phyloP scores from a whole-genome alignment of 2,329 filamentous ascomycete genomes.

The Epichloe sp. region DNA sequence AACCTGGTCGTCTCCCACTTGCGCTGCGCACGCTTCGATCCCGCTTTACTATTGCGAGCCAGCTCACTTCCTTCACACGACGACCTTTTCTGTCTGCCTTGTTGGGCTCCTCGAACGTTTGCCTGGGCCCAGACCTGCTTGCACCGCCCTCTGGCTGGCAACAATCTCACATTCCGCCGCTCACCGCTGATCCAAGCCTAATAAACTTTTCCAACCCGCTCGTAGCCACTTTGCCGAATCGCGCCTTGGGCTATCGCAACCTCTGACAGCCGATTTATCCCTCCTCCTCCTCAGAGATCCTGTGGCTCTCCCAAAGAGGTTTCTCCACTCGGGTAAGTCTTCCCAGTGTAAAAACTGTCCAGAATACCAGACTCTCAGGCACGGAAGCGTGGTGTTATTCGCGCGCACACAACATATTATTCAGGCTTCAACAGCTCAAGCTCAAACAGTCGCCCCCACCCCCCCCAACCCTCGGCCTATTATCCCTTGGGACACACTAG shows the following conservation, averaged over 20 bases:
- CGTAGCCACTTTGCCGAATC: background rate
- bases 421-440: constrained; percentile 15
- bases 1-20: background rate
- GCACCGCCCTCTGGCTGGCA: background rate
- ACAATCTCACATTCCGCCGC: background rate
- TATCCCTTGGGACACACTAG: background rate
- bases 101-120: background rate
- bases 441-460: background rate
- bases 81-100: background rate
- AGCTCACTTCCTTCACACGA: background rate
- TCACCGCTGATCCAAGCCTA: constrained; percentile 4
- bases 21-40: background rate
- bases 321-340: constrained; percentile 1
- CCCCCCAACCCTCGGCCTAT: background rate
- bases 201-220: background rate
- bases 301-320: background rate
- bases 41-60: background rate
- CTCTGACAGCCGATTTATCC: background rate
- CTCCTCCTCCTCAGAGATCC: background rate
- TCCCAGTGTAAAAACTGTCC: background rate
- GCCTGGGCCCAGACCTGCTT: background rate
- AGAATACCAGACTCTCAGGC: background rate
- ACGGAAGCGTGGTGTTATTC: background rate
- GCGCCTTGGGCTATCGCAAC: background rate
- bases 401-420: background rate